Evolutionary conservation across 2,329 filamentous ascomycete genomes (phyloP).

Genomic region (Spiromastix sp.): DNA sequence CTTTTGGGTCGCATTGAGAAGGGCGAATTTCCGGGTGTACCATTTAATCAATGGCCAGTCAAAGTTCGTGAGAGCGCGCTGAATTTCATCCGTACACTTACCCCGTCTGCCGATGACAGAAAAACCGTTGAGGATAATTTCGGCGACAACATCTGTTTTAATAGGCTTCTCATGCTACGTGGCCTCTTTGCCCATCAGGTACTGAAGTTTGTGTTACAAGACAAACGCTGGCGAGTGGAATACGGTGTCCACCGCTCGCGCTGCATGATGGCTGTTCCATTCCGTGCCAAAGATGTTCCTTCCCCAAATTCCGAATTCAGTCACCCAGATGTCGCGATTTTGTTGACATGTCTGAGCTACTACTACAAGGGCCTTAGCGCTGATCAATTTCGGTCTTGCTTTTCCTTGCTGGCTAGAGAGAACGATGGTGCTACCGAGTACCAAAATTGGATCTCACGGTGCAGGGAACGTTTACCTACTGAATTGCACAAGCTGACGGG

Average conservation of each 20-base stretch:
- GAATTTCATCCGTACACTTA: conserved; percentile 9
- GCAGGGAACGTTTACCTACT: conserved; percentile 19
- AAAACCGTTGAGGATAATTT: conserved; percentile 1
- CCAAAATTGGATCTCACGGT: conserved; percentile 20
- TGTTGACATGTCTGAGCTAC: conserved; percentile 42
- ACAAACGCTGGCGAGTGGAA: conserved; percentile 52
- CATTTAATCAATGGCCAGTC: conserved; percentile 12
- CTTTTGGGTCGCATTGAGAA: conserved; percentile 10
- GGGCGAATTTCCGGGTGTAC: conserved; percentile 12
- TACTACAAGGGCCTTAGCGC: conserved; percentile 44
- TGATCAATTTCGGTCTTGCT: conserved; percentile 34
- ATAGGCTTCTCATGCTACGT: conserved; percentile 10
- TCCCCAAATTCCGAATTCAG: conserved; percentile 46
- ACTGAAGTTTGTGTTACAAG: conserved; percentile 38
- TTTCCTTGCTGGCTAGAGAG: conserved; percentile 36
- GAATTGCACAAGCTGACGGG: conserved; percentile 34
- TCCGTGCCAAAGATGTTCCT: conserved; percentile 45
- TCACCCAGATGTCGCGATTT: conserved; percentile 46
- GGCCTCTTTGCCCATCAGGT: conserved; percentile 44
- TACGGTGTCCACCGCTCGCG: conserved; percentile 43
- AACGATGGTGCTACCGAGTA: conserved; percentile 45
- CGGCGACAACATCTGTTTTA: not conserved
- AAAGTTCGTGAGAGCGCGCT: conserved; percentile 8
- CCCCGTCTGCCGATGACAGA: not conserved
- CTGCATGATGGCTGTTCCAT: conserved; percentile 43